These are phyloP conservation scores for Eucalyptus albens DNA, from an alignment of 345 rosid species.

Conservation along the genomic window DNA sequence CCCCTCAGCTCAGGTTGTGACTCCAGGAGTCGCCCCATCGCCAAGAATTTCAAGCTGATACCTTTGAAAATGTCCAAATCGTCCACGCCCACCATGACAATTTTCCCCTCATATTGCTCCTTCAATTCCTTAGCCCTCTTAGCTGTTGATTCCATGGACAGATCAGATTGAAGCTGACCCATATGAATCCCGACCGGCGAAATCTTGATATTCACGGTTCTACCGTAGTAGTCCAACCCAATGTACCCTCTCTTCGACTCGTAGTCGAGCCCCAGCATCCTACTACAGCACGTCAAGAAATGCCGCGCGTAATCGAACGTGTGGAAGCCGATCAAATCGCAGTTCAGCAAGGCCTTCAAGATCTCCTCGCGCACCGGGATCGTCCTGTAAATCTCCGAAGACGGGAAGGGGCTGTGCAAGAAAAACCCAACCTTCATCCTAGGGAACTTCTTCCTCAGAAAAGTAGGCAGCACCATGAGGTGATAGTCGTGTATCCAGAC, in stretches of 20 bases:
- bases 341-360: slow-evolving; percentile 53
- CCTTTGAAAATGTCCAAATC: slow-evolving; percentile 83
- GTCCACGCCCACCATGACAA: slow-evolving; percentile 62
- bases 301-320: slow-evolving; percentile 86
- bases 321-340: slow-evolving; percentile 80
- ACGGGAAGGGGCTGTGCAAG: slow-evolving; percentile 64
- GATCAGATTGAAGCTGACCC: slow-evolving; percentile 45
- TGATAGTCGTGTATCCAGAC: slow-evolving; percentile 91
- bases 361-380: slow-evolving; percentile 72
- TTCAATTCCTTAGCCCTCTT: slow-evolving; percentile 41
- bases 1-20: slow-evolving; percentile 23
- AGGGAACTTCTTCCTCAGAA: slow-evolving; percentile 39
- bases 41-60: slow-evolving; percentile 56
- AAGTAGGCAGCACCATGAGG: slow-evolving; percentile 68
- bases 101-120: slow-evolving; percentile 33
- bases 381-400: slow-evolving; percentile 62
- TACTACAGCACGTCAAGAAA: slow-evolving; percentile 74
- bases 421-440: slow-evolving; percentile 62
- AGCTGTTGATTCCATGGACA: slow-evolving; percentile 22
- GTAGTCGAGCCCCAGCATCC: slow-evolving; percentile 71
- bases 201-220: slow-evolving; percentile 71
- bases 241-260: slow-evolving; percentile 78
- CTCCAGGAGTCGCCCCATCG: slow-evolving; percentile 56
- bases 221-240: slow-evolving; percentile 70
- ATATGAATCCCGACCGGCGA: slow-evolving; percentile 67